A percentile compares a stretch with the other conserved stretches of the same genome.
Evolutionary conservation across 371 early-diverging fungal species (phyloP).

Genomic region (Synchytrium microbalum): DNA sequence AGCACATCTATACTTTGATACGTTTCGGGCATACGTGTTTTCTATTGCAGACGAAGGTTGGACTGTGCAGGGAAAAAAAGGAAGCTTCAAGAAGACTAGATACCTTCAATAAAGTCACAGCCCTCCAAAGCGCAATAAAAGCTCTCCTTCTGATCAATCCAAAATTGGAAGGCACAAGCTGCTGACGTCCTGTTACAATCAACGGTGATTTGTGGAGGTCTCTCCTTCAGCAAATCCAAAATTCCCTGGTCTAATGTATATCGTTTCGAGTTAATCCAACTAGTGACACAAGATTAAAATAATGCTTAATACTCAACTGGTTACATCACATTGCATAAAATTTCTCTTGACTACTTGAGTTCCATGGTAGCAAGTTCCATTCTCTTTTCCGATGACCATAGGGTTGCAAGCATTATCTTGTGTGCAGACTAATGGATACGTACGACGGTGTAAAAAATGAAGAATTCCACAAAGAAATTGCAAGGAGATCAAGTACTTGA

Average conservation of each 20-base stretch:
- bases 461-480: too few species aligned
- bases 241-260: conserved; percentile 25
- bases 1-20: conserved; percentile 26
- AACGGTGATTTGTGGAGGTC: conserved; percentile 21
- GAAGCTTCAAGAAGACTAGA: neutral
- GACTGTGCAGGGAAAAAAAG: conserved; percentile 19
- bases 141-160: conserved; percentile 17
- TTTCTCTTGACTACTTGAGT: conserved; percentile 68
- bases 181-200: conserved; percentile 18
- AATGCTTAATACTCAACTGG: conserved; percentile 11
- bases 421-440: conserved; percentile 55
- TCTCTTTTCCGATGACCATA: conserved; percentile 17
- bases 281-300: conserved; percentile 21
- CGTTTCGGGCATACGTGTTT: conserved; percentile 41
- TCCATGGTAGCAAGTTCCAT: conserved; percentile 78
- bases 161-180: conserved; percentile 17
- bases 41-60: conserved; percentile 52
- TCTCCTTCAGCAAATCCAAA: conserved; percentile 19
- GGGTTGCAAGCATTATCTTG: conserved; percentile 66
- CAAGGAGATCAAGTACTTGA: too few species aligned
- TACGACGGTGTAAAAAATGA: neutral
- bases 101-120: conserved; percentile 20
- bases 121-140: conserved; percentile 21
- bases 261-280: conserved; percentile 11
- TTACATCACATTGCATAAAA: conserved; percentile 77